These are phyloP conservation scores for Coniochaeta pulveracea DNA, from an alignment of 2,329 filamentous ascomycete genomes.

Conservation along the genomic window DNA sequence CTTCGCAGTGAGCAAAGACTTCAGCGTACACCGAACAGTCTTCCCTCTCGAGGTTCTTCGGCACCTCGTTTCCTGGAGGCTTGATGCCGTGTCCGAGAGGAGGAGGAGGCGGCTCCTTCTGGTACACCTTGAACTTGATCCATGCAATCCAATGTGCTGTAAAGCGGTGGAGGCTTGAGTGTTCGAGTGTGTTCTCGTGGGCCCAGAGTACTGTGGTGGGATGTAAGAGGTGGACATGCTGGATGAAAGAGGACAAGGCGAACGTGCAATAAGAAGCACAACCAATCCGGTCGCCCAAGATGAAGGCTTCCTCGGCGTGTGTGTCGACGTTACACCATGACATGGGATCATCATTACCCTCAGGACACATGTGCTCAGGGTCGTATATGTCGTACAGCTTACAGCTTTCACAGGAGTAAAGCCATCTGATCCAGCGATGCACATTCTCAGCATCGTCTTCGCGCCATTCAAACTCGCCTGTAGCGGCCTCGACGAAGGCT, in stretches of 20 bases:
- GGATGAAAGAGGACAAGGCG: conserved; percentile 6
- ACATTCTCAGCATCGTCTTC: conserved; percentile 8
- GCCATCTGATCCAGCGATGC: conserved; percentile 7
- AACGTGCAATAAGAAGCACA: conserved; percentile 5
- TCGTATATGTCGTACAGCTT: conserved; percentile 4
- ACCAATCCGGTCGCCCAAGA: conserved; percentile 8
- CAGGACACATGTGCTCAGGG: conserved; percentile 3
- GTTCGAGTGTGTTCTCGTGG: conserved; percentile 3
- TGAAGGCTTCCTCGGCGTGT: conserved; percentile 7
- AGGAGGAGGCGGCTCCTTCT: not conserved
- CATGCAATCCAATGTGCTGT: conserved; percentile 7
- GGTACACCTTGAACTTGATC: conserved; percentile 5
- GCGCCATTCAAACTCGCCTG: conserved; percentile 7
- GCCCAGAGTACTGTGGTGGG: conserved; percentile 4
- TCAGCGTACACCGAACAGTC: not conserved
- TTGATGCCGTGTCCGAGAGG: too few relatives aligned
- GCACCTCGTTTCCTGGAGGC: too few relatives aligned
- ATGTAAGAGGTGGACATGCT: conserved; percentile 4
- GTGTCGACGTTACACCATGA: conserved; percentile 4
- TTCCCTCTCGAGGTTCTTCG: conserved; percentile 4
- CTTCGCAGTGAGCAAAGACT: not conserved
- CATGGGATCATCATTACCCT: not conserved
- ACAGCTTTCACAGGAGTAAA: conserved; percentile 8
- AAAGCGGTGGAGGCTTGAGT: conserved; percentile 6
- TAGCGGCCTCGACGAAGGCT: conserved; percentile 5